A percentile compares a stretch with the other conserved stretches of the same genome.
These are phyloP conservation scores for Paspalum vaginatum DNA, from an alignment of 176 grass and related monocot genomes.

Conservation along the genomic window DNA sequence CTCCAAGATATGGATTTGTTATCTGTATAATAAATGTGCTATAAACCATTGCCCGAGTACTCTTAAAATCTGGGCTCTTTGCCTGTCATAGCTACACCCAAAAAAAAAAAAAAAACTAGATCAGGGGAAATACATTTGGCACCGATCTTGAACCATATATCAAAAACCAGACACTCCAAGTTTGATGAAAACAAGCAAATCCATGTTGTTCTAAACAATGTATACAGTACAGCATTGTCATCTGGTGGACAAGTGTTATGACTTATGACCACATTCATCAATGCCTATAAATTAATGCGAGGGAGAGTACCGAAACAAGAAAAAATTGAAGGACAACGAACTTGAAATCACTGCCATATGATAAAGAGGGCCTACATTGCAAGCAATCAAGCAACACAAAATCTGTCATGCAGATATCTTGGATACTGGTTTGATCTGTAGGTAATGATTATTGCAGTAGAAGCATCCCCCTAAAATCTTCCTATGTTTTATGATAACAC, in stretches of 20 bases:
- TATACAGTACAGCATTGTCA: not conserved
- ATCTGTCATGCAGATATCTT: not conserved
- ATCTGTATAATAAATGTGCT: not conserved
- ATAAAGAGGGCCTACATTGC: not conserved
- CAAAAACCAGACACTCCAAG: not conserved
- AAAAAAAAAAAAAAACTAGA: not conserved
- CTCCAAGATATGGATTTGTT: not conserved
- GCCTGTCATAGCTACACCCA: not conserved
- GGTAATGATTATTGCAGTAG: not conserved
- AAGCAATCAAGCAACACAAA: slow-evolving; percentile 1
- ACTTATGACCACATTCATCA: not conserved
- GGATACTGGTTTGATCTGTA: not conserved
- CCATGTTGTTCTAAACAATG: not conserved
- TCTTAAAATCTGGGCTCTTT: not conserved
- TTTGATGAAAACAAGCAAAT: not conserved
- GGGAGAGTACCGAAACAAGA: not conserved
- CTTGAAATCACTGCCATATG: not conserved
- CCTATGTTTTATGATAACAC: slow-evolving; percentile 12
- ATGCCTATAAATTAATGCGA: not conserved
- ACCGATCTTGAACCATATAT: not conserved
- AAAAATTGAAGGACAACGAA: not conserved
- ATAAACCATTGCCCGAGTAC: not conserved
- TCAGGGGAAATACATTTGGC: not conserved
- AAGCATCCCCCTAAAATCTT: not conserved
- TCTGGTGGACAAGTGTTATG: not conserved